Percentiles rank a stretch among this genome's conserved stretches.
Conservation (phyloP, 129 eudicot genomes). For the Arctium minus region DNA sequence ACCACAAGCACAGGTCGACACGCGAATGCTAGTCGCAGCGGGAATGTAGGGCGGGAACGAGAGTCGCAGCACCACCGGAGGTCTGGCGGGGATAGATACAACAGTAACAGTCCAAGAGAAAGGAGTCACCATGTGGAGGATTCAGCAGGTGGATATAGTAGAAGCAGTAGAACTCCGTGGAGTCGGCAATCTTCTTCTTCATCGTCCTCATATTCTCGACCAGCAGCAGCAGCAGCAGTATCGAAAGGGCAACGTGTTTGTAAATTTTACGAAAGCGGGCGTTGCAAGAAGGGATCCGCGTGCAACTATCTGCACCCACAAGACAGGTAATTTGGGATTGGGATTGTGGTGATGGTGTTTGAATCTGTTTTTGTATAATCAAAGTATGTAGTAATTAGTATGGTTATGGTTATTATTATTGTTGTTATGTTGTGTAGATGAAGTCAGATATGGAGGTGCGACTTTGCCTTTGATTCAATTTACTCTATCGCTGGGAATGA, state of each 20-base stretch:
- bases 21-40: conserved; percentile 29
- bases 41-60: conserved; percentile 40
- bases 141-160: conserved; percentile 39
- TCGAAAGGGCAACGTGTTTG: conserved; percentile 63
- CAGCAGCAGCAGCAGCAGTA: background rate
- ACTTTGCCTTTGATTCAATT: conserved; percentile 24
- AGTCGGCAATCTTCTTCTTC: conserved; percentile 45
- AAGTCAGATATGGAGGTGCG: conserved; percentile 27
- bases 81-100: conserved; percentile 32
- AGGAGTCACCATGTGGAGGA: conserved; percentile 52
- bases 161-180: conserved; percentile 56
- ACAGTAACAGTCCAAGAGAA: conserved; percentile 47
- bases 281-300: conserved; percentile 73
- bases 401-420: background rate
- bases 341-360: background rate
- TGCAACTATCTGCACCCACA: conserved; percentile 74
- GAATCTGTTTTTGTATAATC: conserved; percentile 31
- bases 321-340: conserved; percentile 12
- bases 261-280: conserved; percentile 73
- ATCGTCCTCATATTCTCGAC: background rate
- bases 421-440: conserved; percentile 10
- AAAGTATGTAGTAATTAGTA: conserved; percentile 20
- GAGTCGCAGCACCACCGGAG: conserved; percentile 49
- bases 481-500: background rate
- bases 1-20: conserved; percentile 38